phyloP scores from a whole-genome alignment of 306 rosid species.

The Rosa lucieae region DNA sequence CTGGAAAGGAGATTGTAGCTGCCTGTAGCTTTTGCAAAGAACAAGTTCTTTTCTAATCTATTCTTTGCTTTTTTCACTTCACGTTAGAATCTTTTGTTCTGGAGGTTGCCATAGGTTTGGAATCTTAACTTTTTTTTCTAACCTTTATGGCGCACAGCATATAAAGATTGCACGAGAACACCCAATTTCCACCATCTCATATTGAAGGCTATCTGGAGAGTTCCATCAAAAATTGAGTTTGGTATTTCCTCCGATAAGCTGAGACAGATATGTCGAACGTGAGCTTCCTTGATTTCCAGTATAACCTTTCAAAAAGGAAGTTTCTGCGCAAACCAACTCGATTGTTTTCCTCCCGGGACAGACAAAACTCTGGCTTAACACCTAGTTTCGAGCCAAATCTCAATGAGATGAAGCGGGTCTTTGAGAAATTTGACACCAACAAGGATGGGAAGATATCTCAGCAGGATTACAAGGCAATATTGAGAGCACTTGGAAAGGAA shows the following conservation, averaged over 20 bases:
- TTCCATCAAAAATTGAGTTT: neutral
- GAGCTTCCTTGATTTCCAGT: conserved; percentile 80
- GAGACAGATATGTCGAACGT: conserved; percentile 37
- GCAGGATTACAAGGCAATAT: conserved; percentile 60
- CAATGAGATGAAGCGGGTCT: conserved; percentile 75
- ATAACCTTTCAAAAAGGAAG: conserved; percentile 57
- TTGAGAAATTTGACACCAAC: conserved; percentile 72
- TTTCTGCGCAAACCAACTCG: conserved; percentile 61
- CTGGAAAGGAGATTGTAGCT: neutral
- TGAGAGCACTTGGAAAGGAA: conserved; percentile 61
- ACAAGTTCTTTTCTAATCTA: conserved; percentile 41
- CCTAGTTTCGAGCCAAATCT: conserved; percentile 48
- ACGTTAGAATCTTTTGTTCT: conserved; percentile 37
- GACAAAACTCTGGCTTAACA: conserved; percentile 50
- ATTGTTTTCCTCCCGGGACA: conserved; percentile 44
- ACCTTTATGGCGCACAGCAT: conserved; percentile 20
- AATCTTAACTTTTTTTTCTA: neutral
- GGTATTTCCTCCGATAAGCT: too few relatives aligned
- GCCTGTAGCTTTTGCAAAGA: conserved; percentile 36
- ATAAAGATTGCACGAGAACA: neutral
- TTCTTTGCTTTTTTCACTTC: conserved; percentile 33
- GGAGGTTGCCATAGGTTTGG: conserved; percentile 28
- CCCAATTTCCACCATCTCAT: conserved; percentile 2
- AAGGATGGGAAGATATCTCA: conserved; percentile 76
- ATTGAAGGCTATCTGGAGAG: neutral